phyloP scores from a whole-genome alignment of 176 grass and related monocot genomes.

The Oropetium thomaeum region DNA sequence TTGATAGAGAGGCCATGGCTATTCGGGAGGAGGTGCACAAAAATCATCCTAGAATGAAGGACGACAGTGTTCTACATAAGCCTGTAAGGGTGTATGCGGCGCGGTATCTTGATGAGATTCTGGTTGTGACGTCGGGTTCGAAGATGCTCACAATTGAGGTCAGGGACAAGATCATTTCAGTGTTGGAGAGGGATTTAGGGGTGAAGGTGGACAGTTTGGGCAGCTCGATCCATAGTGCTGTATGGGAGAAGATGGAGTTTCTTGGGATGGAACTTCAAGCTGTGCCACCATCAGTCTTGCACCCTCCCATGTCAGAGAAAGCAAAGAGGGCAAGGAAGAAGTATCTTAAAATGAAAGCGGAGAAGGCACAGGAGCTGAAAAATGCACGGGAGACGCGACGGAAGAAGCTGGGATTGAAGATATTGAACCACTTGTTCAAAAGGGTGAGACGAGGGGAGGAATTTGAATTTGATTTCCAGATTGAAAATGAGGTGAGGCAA shows the following conservation, averaged over 20 bases:
- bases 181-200: constrained; percentile 59
- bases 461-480: constrained; percentile 63
- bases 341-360: constrained; percentile 79
- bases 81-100: constrained; percentile 72
- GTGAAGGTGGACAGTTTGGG: constrained; percentile 58
- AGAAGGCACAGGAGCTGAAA: constrained; percentile 68
- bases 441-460: constrained; percentile 59
- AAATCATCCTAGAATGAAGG: constrained; percentile 61
- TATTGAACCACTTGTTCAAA: constrained; percentile 81
- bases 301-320: constrained; percentile 85
- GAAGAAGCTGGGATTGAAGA: constrained; percentile 92
- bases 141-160: constrained; percentile 74
- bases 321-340: constrained; percentile 84
- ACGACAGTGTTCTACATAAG: constrained; percentile 49
- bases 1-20: constrained; percentile 65
- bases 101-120: constrained; percentile 75
- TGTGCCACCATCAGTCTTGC: constrained; percentile 69
- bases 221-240: constrained; percentile 70
- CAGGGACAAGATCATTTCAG: constrained; percentile 60
- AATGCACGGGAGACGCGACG: constrained; percentile 80
- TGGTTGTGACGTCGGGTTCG: constrained; percentile 72
- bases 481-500: constrained; percentile 61
- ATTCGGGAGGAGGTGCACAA: constrained; percentile 82
- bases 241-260: constrained; percentile 85
- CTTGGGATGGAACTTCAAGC: constrained; percentile 90